These are phyloP conservation scores for Dalbergia cultrata DNA, from an alignment of 306 rosid genomes.

Conservation along the genomic window DNA sequence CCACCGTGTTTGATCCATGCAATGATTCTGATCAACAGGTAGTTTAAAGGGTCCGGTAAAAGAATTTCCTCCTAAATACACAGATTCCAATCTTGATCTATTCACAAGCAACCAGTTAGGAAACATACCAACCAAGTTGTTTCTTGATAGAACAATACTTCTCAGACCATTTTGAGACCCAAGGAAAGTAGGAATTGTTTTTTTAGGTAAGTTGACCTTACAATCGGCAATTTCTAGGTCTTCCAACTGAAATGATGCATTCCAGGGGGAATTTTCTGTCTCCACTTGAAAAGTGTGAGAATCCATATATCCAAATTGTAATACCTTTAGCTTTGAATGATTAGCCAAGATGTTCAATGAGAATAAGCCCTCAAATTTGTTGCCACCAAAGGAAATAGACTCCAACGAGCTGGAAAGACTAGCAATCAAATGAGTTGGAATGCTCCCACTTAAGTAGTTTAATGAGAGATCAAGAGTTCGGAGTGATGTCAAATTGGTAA, in stretches of 20 bases:
- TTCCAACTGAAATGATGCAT: slow-evolving; percentile 42
- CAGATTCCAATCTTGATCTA: background rate
- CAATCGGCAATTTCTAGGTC: background rate
- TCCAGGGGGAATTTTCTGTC: slow-evolving; percentile 28
- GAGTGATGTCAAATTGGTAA: slow-evolving; percentile 30
- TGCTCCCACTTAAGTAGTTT: background rate
- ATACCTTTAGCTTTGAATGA: slow-evolving; percentile 32
- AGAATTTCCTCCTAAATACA: background rate
- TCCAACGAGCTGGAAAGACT: background rate
- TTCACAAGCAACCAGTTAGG: slow-evolving; percentile 41
- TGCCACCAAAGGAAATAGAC: background rate
- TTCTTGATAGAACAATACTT: slow-evolving; percentile 10
- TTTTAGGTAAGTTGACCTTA: background rate
- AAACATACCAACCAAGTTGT: slow-evolving; percentile 34
- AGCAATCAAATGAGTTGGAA: background rate
- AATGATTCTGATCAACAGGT: background rate
- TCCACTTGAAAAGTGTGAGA: slow-evolving; percentile 25
- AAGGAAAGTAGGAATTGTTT: slow-evolving; percentile 22
- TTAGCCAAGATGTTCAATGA: slow-evolving; percentile 15
- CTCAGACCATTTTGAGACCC: background rate
- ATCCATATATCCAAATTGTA: background rate
- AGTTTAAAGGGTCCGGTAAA: slow-evolving; percentile 3
- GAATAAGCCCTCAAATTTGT: slow-evolving; percentile 35
- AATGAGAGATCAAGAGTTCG: background rate
- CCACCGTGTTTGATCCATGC: background rate